Evolutionary conservation across 495 filamentous ascomycete species (phyloP).

Genomic region (Bombardia bombarda): DNA sequence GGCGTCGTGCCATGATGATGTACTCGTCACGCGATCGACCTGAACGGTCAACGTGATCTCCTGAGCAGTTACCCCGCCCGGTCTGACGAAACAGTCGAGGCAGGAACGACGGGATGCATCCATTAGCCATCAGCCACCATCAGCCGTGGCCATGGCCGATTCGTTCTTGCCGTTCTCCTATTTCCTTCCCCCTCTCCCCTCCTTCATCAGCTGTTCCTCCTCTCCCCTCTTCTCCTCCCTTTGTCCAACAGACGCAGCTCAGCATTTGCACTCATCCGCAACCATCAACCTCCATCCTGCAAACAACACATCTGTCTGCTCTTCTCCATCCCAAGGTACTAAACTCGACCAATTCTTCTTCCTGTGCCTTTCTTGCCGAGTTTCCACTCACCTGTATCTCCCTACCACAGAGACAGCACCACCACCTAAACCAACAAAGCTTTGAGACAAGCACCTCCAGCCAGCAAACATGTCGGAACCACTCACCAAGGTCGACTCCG

Average conservation of each 20-base stretch:
- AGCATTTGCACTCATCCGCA: slow-evolving; percentile 8
- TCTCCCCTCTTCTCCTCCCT: slow-evolving; percentile 13
- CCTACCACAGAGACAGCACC: not conserved
- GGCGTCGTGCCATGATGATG: slow-evolving; percentile 26
- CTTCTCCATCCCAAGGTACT: slow-evolving; percentile 3
- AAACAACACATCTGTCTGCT: not conserved
- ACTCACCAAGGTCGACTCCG: slow-evolving; percentile 80
- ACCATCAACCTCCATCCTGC: slow-evolving; percentile 1
- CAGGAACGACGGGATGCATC: slow-evolving; percentile 15
- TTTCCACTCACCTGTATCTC: not conserved
- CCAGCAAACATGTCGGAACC: slow-evolving; percentile 53
- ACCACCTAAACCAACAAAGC: not conserved
- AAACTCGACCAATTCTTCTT: not conserved
- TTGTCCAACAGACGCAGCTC: slow-evolving; percentile 14
- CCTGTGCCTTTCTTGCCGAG: not conserved
- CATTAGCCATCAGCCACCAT: not conserved
- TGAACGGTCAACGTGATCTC: slow-evolving; percentile 22
- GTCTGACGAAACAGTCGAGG: slow-evolving; percentile 24
- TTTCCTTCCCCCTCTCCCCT: slow-evolving; percentile 9
- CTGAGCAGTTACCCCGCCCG: slow-evolving; percentile 29
- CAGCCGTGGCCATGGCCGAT: slow-evolving; percentile 4
- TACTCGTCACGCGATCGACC: slow-evolving; percentile 28
- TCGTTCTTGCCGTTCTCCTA: not conserved
- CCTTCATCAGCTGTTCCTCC: slow-evolving; percentile 12
- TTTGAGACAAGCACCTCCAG: slow-evolving; percentile 6